Evolutionary conservation across 768 basidiomycete species (phyloP).

Genomic region (Boletus reticuloceps): DNA sequence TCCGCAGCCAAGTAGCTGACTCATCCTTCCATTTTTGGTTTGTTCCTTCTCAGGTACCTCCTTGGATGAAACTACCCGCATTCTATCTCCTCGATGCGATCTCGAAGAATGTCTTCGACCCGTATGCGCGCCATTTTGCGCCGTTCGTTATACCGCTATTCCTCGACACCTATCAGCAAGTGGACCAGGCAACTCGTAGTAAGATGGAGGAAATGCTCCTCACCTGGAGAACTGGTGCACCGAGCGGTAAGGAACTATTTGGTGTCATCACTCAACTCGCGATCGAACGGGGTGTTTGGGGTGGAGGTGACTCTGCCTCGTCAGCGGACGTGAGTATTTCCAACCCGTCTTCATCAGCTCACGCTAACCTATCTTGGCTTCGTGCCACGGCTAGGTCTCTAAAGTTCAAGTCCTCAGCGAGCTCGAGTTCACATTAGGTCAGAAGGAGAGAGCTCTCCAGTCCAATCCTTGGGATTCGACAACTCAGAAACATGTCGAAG

Average conservation of each 20-base stretch:
- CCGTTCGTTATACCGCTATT: slow-evolving; percentile 81
- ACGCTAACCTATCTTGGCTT: slow-evolving; percentile 5
- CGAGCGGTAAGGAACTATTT: slow-evolving; percentile 80
- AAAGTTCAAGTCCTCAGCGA: slow-evolving; percentile 81
- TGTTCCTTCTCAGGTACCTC: slow-evolving; percentile 62
- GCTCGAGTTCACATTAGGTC: slow-evolving; percentile 75
- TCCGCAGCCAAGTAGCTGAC: slow-evolving; percentile 53
- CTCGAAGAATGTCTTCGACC: slow-evolving; percentile 92
- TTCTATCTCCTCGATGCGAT: slow-evolving; percentile 97
- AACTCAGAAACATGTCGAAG: slow-evolving; percentile 68
- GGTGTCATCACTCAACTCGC: slow-evolving; percentile 73
- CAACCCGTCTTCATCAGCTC: background rate
- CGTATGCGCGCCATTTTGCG: slow-evolving; percentile 85
- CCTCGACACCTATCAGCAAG: slow-evolving; percentile 82
- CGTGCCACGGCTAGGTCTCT: slow-evolving; percentile 47
- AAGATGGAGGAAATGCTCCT: slow-evolving; percentile 99
- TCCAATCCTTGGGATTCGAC: slow-evolving; percentile 68
- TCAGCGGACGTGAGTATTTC: slow-evolving; percentile 37
- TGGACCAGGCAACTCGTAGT: slow-evolving; percentile 78
- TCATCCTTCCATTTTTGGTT: slow-evolving; percentile 44
- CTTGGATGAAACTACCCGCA: slow-evolving; percentile 87
- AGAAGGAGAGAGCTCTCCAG: slow-evolving; percentile 74
- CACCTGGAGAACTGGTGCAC: slow-evolving; percentile 90
- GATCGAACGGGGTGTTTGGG: slow-evolving; percentile 86
- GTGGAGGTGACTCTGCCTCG: slow-evolving; percentile 46